Evolutionary conservation across 163 green algal genomes (phyloP).

Genomic region (Scenedesmus sp.): DNA sequence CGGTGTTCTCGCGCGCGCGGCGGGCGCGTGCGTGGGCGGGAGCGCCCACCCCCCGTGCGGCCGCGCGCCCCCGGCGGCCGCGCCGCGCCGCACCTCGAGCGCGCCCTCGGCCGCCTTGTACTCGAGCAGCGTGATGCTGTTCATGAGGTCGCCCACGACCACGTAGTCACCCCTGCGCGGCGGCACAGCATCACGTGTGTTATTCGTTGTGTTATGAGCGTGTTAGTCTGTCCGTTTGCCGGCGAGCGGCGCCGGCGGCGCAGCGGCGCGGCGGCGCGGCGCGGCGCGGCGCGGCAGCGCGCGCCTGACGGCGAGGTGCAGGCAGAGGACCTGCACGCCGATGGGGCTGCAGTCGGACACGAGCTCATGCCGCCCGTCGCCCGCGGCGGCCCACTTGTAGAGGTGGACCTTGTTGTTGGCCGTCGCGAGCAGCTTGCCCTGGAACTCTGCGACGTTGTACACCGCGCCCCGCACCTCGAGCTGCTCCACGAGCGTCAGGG

Average conservation of each 20-base stretch:
- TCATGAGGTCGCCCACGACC: slow-evolving; percentile 97
- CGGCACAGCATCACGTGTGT: not conserved
- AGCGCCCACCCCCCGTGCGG: not conserved
- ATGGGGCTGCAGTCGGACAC: slow-evolving; percentile 72
- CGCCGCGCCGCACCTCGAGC: slow-evolving; percentile 58
- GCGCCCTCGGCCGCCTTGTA: slow-evolving; percentile 81
- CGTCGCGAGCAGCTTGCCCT: slow-evolving; percentile 81
- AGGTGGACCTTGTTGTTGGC: slow-evolving; percentile 92
- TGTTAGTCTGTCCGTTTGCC: no score
- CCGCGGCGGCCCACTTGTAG: slow-evolving; percentile 69
- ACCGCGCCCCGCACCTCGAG: slow-evolving; percentile 87
- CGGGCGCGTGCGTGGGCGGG: no score
- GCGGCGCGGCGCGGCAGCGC: not conserved
- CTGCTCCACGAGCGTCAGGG: slow-evolving; percentile 79
- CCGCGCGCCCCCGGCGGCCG: not conserved
- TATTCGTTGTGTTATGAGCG: no score
- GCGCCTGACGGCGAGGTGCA: slow-evolving; percentile 58
- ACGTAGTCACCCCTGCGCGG: slow-evolving; percentile 85
- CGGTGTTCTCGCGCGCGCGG: not conserved
- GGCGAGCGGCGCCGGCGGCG: no score
- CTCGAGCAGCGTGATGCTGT: slow-evolving; percentile 88
- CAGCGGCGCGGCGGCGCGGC: not conserved
- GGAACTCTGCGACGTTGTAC: slow-evolving; percentile 79
- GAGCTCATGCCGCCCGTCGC: slow-evolving; percentile 65
- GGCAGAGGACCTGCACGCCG: slow-evolving; percentile 76